A percentile compares a stretch with the other conserved stretches of the same genome.
These are phyloP conservation scores for Nannizzia gypsea DNA, from an alignment of 2,329 filamentous ascomycete genomes.

Conservation along the genomic window DNA sequence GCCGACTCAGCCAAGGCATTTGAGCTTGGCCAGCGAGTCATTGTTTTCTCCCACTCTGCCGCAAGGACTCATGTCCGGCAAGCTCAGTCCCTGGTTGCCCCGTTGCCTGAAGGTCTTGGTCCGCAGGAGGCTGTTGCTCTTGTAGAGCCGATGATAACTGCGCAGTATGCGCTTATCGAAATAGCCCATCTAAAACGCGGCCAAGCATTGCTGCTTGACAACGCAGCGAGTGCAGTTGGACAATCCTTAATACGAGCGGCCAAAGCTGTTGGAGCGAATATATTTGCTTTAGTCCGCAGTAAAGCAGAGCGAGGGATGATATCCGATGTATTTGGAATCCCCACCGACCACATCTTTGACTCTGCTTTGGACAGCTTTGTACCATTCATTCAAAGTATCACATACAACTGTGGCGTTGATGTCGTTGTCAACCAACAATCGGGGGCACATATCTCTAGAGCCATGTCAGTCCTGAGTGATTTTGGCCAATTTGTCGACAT, in stretches of 20 bases:
- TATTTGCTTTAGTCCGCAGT: conserved; percentile 13
- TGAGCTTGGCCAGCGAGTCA: background rate
- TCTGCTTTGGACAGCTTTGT: background rate
- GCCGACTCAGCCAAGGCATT: background rate
- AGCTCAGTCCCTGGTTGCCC: background rate
- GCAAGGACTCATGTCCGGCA: conserved; percentile 2
- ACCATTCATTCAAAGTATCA: background rate
- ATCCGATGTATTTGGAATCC: conserved; percentile 10
- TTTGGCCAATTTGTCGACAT: background rate
- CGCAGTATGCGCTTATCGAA: conserved; percentile 12
- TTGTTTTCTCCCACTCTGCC: background rate
- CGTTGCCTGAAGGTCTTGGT: background rate
- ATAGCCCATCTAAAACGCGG: conserved; percentile 10
- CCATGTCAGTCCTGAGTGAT: background rate
- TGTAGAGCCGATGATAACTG: conserved; percentile 10
- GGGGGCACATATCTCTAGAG: no score
- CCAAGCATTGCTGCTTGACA: conserved; percentile 16
- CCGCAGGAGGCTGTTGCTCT: conserved; percentile 5
- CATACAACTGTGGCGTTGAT: conserved; percentile 9
- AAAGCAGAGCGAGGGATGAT: conserved; percentile 13
- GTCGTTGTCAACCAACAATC: background rate
- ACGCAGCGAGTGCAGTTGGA: conserved; percentile 12
- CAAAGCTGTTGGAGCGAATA: conserved; percentile 11
- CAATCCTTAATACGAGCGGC: conserved; percentile 14
- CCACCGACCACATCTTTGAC: conserved; percentile 11